A percentile compares a stretch with the other conserved stretches of the same genome.
Conservation (phyloP, 805 yeast genomes). For the Millerago galiae region DNA sequence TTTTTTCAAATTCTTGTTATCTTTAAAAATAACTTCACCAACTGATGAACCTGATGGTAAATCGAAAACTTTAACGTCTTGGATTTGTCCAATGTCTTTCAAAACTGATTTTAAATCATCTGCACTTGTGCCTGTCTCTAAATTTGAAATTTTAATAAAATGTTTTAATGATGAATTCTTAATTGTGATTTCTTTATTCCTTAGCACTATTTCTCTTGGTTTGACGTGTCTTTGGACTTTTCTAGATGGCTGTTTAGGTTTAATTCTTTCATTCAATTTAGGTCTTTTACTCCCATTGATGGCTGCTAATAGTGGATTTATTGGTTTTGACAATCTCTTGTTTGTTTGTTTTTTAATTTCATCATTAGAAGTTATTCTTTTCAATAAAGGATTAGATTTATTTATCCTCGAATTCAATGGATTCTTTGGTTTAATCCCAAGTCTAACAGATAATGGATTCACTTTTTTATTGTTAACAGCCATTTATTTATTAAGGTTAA, state of each 20-base stretch:
- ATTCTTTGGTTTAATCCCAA: not conserved
- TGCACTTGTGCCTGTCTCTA: constrained; percentile 26
- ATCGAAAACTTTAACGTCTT: constrained; percentile 26
- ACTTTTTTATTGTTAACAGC: not conserved
- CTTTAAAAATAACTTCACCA: constrained; percentile 30
- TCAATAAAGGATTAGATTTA: not conserved
- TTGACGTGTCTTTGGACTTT: not conserved
- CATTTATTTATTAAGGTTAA: not conserved
- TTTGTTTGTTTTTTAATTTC: not conserved
- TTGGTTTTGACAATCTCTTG: not conserved
- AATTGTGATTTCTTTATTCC: constrained; percentile 7
- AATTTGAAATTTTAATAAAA: constrained; percentile 26
- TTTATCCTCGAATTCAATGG: not conserved
- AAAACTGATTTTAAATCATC: constrained; percentile 25
- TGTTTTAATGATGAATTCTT: constrained; percentile 19
- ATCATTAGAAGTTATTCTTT: not conserved
- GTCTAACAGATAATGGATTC: not conserved
- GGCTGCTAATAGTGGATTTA: not conserved
- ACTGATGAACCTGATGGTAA: constrained; percentile 33
- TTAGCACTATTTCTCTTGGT: not conserved
- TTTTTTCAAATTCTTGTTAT: constrained; percentile 24
- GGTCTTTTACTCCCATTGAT: not conserved
- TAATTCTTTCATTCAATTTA: not conserved
- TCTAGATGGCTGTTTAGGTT: not conserved
- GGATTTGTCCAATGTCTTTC: constrained; percentile 18